These are phyloP conservation scores for Arthrobotrys pseudoclavata DNA, from an alignment of 2,329 filamentous ascomycete genomes.

Conservation along the genomic window DNA sequence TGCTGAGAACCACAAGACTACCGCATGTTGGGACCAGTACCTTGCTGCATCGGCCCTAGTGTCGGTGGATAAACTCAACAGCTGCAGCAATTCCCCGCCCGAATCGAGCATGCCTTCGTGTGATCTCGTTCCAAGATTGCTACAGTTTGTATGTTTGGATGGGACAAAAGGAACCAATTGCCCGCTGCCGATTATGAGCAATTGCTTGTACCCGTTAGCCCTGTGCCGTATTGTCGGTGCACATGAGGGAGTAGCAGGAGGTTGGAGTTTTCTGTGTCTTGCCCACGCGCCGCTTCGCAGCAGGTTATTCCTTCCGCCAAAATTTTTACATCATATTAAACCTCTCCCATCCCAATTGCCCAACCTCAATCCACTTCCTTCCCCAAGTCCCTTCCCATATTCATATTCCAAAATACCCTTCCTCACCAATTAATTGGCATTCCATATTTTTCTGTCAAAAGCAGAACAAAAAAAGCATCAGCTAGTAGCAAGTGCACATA, in stretches of 20 bases:
- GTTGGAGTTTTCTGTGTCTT: slow-evolving; percentile 33
- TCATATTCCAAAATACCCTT: not conserved
- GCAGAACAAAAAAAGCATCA: not conserved
- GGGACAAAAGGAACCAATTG: slow-evolving; percentile 34
- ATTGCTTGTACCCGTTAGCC: slow-evolving; percentile 12
- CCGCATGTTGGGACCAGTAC: slow-evolving; percentile 27
- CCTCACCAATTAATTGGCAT: slow-evolving; percentile 26
- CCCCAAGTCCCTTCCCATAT: slow-evolving; percentile 1
- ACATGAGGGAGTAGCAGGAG: not conserved
- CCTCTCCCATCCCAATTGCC: slow-evolving; percentile 18
- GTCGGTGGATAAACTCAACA: slow-evolving; percentile 41
- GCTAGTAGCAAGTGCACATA: not conserved
- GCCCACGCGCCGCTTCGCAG: slow-evolving; percentile 33
- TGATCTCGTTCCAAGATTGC: slow-evolving; percentile 38
- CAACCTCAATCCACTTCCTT: slow-evolving; percentile 10
- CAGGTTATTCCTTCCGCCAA: slow-evolving; percentile 40
- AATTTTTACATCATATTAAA: slow-evolving; percentile 52
- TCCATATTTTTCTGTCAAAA: slow-evolving; percentile 11
- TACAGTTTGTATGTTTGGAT: not conserved
- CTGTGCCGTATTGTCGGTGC: not conserved
- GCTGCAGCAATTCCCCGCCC: slow-evolving; percentile 49
- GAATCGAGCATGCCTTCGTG: slow-evolving; percentile 48
- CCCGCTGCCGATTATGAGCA: slow-evolving; percentile 36
- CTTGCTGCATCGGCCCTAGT: slow-evolving; percentile 54
- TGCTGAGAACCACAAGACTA: slow-evolving; percentile 4